Evolutionary conservation across 1,284 basidiomycete genomes (phyloP).

Genomic region (Puccinia polysora): DNA sequence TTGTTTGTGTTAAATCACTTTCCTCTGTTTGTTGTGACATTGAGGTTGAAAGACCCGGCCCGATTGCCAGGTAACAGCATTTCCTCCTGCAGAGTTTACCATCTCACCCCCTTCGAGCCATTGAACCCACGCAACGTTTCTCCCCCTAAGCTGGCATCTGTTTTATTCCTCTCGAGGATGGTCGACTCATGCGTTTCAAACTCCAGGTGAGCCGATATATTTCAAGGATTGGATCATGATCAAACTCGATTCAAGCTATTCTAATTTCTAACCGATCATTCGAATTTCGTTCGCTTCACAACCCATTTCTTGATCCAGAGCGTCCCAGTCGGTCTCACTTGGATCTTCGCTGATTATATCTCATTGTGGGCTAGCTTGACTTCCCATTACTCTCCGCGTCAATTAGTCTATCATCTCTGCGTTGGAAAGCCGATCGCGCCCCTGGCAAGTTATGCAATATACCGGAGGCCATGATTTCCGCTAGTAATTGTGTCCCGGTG

Average conservation of each 20-base stretch:
- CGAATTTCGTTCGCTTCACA: neutral
- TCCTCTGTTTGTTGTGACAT: constrained; percentile 79
- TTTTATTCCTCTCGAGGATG: constrained; percentile 10
- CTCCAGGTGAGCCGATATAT: constrained; percentile 2
- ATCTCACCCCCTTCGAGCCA: neutral
- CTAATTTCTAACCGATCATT: neutral
- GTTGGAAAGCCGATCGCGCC: constrained; percentile 38
- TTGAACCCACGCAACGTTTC: neutral
- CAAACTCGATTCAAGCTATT: neutral
- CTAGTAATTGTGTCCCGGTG: no score
- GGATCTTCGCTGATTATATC: constrained; percentile 43
- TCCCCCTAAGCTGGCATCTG: constrained; percentile 32
- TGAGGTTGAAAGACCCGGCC: constrained; percentile 77
- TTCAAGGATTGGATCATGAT: neutral
- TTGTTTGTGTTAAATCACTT: constrained; percentile 80
- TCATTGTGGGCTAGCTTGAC: constrained; percentile 37
- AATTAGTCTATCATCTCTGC: constrained; percentile 28
- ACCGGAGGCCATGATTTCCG: constrained; percentile 11
- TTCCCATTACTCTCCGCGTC: constrained; percentile 36
- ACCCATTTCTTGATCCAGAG: constrained; percentile 2
- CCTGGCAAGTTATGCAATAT: constrained; percentile 15
- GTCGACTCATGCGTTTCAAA: constrained; percentile 8
- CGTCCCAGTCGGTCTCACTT: constrained; percentile 35
- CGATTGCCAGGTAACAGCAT: constrained; percentile 67
- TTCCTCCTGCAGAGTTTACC: constrained; percentile 2